Evolutionary conservation across 352 stramenopile genomes (phyloP).

Genomic region (Hyaloperonospora brassicae): DNA sequence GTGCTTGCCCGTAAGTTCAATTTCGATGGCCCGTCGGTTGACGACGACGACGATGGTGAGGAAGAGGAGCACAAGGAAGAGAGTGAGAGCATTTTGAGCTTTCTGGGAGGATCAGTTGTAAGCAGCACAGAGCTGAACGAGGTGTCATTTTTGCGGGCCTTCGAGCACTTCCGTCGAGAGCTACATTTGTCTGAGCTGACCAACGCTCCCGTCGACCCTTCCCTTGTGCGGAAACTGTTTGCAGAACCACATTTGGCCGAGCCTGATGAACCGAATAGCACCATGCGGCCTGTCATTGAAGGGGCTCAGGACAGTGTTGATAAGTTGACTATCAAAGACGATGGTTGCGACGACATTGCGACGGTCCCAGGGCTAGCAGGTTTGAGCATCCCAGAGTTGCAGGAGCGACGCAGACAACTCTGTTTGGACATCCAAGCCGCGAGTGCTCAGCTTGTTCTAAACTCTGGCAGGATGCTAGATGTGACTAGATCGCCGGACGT

Average conservation of each 20-base stretch:
- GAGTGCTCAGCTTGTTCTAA: slow-evolving; percentile 41
- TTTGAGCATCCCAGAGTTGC: slow-evolving; percentile 16
- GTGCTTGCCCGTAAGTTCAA: slow-evolving; percentile 52
- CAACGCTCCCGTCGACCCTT: slow-evolving; percentile 4
- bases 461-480: slow-evolving; percentile 13
- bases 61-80: slow-evolving; percentile 20
- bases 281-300: background rate
- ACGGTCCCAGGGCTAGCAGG: slow-evolving; percentile 8
- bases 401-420: slow-evolving; percentile 33
- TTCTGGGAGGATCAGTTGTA: slow-evolving; percentile 46
- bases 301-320: background rate
- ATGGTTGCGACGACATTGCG: slow-evolving; percentile 1
- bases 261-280: slow-evolving; percentile 2
- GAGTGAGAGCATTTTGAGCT: slow-evolving; percentile 33
- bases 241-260: background rate
- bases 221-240: slow-evolving; percentile 23
- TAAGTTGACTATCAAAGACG: background rate
- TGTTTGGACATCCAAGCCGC: slow-evolving; percentile 48
- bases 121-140: slow-evolving; percentile 48
- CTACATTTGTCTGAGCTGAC: slow-evolving; percentile 15
- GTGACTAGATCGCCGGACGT: slow-evolving; percentile 6
- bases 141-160: slow-evolving; percentile 44
- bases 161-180: slow-evolving; percentile 37
- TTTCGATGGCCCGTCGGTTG: slow-evolving; percentile 48
- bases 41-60: slow-evolving; percentile 36